phyloP scores from a whole-genome alignment of 1,284 basidiomycete genomes.

The Ustilago bromivora region DNA sequence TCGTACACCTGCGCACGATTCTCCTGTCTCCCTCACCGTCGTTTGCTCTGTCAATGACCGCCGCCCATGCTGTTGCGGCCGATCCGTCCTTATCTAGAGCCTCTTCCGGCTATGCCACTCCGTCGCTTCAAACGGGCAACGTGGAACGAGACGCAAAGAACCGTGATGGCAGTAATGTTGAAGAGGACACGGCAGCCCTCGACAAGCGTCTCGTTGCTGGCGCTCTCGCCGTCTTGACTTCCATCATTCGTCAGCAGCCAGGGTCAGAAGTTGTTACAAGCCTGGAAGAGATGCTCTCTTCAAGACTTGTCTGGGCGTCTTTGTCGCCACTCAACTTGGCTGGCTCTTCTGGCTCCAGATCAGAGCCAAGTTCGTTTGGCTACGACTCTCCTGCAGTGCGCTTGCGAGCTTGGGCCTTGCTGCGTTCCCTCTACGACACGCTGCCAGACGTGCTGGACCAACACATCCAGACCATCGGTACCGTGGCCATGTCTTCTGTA shows the following conservation, averaged over 20 bases:
- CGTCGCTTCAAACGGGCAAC: conserved; percentile 20
- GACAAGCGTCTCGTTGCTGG: conserved; percentile 65
- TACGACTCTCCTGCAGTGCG: conserved; percentile 54
- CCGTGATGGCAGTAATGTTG: conserved; percentile 66
- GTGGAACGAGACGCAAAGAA: conserved; percentile 65
- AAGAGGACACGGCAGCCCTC: conserved; percentile 63
- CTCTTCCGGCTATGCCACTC: conserved; percentile 37
- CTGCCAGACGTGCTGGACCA: conserved; percentile 33
- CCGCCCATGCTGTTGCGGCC: conserved; percentile 42
- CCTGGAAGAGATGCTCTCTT: conserved; percentile 48
- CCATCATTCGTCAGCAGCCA: conserved; percentile 32
- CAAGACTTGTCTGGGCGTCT: conserved; percentile 54
- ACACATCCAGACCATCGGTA: conserved; percentile 41
- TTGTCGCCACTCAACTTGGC: conserved; percentile 37
- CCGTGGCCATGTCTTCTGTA: conserved; percentile 54
- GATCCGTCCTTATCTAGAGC: conserved; percentile 32
- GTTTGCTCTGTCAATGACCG: conserved; percentile 46
- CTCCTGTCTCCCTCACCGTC: conserved; percentile 55
- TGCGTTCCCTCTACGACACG: conserved; percentile 31
- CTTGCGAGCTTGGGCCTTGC: conserved; percentile 56
- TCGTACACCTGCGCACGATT: conserved; percentile 48
- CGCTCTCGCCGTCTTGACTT: conserved; percentile 54
- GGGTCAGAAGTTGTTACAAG: conserved; percentile 20
- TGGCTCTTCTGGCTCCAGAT: conserved; percentile 3
- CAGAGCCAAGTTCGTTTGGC: conserved; percentile 40